Evolutionary conservation across 2,329 filamentous ascomycete species (phyloP).

Genomic region (Clonostachys solani): DNA sequence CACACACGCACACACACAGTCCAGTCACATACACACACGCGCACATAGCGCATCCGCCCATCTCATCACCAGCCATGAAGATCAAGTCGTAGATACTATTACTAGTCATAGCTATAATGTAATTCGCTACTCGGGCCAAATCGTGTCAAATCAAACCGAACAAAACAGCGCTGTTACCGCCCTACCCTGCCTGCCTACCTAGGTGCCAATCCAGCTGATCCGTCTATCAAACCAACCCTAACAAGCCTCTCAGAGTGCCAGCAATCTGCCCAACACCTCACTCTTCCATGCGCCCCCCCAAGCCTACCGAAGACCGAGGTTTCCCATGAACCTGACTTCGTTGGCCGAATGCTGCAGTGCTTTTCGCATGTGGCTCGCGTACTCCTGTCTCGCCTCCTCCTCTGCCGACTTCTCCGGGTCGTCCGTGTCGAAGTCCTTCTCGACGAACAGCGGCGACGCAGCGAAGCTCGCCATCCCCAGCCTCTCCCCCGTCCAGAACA

Average conservation of each 20-base stretch:
- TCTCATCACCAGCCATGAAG: background rate
- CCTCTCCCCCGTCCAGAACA: slow-evolving; percentile 86
- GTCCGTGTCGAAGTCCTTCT: slow-evolving; percentile 45
- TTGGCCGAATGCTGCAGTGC: slow-evolving; percentile 75
- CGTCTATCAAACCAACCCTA: background rate
- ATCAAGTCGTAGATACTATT: background rate
- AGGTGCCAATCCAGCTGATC: no score
- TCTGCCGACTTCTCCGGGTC: slow-evolving; percentile 38
- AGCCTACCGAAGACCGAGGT: background rate
- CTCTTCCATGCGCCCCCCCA: background rate
- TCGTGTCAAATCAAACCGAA: no score
- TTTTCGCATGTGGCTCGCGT: slow-evolving; percentile 67
- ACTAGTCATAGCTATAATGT: background rate
- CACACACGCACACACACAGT: no score
- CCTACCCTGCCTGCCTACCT: background rate
- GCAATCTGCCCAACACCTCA: no score
- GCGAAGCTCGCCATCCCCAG: slow-evolving; percentile 70
- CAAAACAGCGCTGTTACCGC: no score
- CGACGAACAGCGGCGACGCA: slow-evolving; percentile 38
- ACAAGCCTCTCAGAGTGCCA: background rate
- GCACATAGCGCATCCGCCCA: no score
- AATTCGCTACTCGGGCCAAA: no score
- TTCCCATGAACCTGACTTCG: slow-evolving; percentile 70
- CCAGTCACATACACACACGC: no score
- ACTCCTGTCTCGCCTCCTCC: slow-evolving; percentile 53